Evolutionary conservation across 1,284 basidiomycete species (phyloP).

Genomic region (Schizophyllum commune): DNA sequence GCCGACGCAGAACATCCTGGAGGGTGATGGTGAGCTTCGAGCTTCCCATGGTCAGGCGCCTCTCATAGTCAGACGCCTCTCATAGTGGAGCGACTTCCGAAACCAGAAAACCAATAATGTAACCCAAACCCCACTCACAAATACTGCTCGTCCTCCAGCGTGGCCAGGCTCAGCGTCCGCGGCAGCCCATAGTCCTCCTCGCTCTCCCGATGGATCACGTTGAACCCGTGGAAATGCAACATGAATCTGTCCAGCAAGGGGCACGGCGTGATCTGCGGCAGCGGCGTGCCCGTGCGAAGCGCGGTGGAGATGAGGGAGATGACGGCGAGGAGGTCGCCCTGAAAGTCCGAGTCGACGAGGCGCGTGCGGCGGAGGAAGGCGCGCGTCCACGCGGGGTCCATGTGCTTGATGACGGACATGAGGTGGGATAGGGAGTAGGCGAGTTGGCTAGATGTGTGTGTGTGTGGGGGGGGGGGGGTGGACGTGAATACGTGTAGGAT

Average conservation of each 20-base stretch:
- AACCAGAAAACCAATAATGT: not conserved
- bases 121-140: slow-evolving; percentile 40
- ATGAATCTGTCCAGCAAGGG: slow-evolving; percentile 75
- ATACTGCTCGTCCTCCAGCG: slow-evolving; percentile 63
- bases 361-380: slow-evolving; percentile 73
- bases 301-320: slow-evolving; percentile 72
- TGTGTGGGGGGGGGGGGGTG: not conserved
- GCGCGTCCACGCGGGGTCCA: slow-evolving; percentile 66
- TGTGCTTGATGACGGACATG: slow-evolving; percentile 53
- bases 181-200: slow-evolving; percentile 68
- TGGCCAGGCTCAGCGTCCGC: slow-evolving; percentile 53
- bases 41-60: not conserved
- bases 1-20: slow-evolving; percentile 68
- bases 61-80: too few species aligned
- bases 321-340: slow-evolving; percentile 77
- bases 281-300: slow-evolving; percentile 64
- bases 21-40: not conserved
- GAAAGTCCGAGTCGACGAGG: slow-evolving; percentile 73
- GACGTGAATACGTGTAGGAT: not conserved
- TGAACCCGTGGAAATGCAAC: slow-evolving; percentile 50
- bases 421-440: slow-evolving; percentile 57
- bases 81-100: too few species aligned
- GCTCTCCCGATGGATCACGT: slow-evolving; percentile 54
- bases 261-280: slow-evolving; percentile 84
- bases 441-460: slow-evolving; percentile 38